Conservation (phyloP, 202 grass and related monocot species). For the Setaria italica region DNA sequence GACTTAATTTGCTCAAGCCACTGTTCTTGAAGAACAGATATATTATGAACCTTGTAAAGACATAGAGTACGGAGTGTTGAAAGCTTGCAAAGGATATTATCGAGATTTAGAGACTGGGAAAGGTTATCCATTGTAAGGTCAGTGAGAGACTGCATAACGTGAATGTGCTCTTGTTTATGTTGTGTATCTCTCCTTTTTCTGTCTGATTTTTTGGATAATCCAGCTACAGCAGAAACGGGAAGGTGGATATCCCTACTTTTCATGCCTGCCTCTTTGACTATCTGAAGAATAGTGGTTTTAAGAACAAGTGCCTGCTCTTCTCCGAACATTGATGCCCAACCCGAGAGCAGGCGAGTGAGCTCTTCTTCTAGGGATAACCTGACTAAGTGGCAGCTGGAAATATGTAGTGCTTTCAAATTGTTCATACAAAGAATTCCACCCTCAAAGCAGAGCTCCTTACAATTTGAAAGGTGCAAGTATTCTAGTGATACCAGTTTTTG, state of each 20-base stretch:
- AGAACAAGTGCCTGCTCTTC: slow-evolving; percentile 11
- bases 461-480: slow-evolving; percentile 18
- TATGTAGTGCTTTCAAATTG: slow-evolving; percentile 16
- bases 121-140: not conserved
- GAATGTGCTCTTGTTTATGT: not conserved
- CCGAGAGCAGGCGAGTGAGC: not conserved
- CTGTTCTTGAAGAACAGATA: slow-evolving; percentile 9
- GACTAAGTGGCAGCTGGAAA: not conserved
- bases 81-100: slow-evolving; percentile 13
- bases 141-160: slow-evolving; percentile 19
- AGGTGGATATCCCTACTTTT: not conserved
- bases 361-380: not conserved
- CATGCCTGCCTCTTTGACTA: not conserved
- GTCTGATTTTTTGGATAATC: not conserved
- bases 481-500: slow-evolving; percentile 1
- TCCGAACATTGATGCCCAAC: not conserved
- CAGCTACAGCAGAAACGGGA: slow-evolving; percentile 2
- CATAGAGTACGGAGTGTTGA: not conserved
- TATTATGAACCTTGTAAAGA: not conserved
- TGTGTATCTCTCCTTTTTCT: not conserved
- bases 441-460: not conserved
- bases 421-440: slow-evolving; percentile 35
- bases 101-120: not conserved
- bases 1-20: slow-evolving; percentile 28
- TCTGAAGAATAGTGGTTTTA: not conserved